Conservation (phyloP, 352 stramenopile species). For the Elongisporangium anandrum region DNA sequence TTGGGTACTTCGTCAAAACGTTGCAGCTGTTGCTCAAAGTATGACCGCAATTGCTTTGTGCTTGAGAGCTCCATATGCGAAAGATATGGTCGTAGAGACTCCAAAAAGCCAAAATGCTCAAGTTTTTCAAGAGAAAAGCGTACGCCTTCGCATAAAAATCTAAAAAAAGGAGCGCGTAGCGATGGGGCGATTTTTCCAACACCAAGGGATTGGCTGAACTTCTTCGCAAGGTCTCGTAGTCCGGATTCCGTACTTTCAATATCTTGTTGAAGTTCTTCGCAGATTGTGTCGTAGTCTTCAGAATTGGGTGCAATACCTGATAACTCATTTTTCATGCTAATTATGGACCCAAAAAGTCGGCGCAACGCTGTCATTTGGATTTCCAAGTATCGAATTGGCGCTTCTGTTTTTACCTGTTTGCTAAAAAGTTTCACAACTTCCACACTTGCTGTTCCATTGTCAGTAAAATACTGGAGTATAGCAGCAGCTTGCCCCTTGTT, state of each 20-base stretch:
- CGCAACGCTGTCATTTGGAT: conserved; percentile 86
- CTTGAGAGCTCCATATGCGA: conserved; percentile 60
- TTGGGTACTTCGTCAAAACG: conserved; percentile 33
- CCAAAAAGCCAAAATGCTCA: conserved; percentile 65
- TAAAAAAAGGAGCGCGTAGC: conserved; percentile 69
- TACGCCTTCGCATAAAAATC: conserved; percentile 80
- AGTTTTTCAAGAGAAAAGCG: conserved; percentile 59
- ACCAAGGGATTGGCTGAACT: conserved; percentile 76
- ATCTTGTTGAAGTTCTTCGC: conserved; percentile 53
- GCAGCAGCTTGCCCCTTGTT: conserved; percentile 77
- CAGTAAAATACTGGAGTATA: conserved; percentile 65
- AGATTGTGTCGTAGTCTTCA: conserved; percentile 27
- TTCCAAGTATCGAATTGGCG: conserved; percentile 77
- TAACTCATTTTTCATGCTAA: conserved; percentile 63
- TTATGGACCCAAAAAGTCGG: conserved; percentile 57
- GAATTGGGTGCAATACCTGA: conserved; percentile 8
- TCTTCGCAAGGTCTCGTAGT: conserved; percentile 71
- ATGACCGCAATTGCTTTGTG: conserved; percentile 56
- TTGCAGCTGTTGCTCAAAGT: conserved; percentile 64
- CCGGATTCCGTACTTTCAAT: conserved; percentile 43
- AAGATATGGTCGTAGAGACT: conserved; percentile 65
- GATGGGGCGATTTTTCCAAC: conserved; percentile 66
- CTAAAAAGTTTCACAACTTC: conserved; percentile 80
- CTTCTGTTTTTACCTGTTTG: conserved; percentile 72
- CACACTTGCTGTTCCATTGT: conserved; percentile 37